Evolutionary conservation across 2,329 filamentous ascomycete genomes (phyloP).

Genomic region (Paraconiothyrium sp.): DNA sequence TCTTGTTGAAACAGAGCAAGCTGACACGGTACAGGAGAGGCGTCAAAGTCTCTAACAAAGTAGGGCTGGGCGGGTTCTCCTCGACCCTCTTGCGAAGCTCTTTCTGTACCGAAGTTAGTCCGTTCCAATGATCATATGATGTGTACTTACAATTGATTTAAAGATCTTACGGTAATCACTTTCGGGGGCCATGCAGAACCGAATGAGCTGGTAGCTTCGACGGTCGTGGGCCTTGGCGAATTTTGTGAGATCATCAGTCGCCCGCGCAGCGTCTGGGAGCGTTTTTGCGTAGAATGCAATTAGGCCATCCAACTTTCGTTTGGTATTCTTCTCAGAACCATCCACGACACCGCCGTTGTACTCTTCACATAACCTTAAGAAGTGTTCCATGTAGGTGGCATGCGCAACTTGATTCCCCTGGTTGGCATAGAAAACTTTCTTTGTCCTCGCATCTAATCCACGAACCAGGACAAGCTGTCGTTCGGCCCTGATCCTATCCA

Average conservation of each 20-base stretch:
- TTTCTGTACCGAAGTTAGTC: constrained; percentile 57
- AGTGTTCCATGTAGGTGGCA: constrained; percentile 76
- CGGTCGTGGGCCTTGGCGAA: constrained; percentile 93
- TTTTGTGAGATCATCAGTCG: constrained; percentile 81
- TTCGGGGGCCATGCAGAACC: constrained; percentile 83
- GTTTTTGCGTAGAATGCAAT: constrained; percentile 77
- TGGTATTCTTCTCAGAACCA: constrained; percentile 71
- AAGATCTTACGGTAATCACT: constrained; percentile 92
- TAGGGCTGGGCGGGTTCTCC: constrained; percentile 67
- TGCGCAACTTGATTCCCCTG: constrained; percentile 80
- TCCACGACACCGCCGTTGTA: constrained; percentile 89
- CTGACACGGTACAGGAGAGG: constrained; percentile 85
- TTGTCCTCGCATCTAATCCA: constrained; percentile 78
- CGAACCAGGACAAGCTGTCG: constrained; percentile 84
- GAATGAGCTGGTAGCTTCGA: constrained; percentile 86
- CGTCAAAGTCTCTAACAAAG: constrained; percentile 79
- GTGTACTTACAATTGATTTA: constrained; percentile 70
- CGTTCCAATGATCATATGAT: background rate
- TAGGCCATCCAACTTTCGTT: constrained; percentile 75
- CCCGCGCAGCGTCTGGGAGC: constrained; percentile 78
- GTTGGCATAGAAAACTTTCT: constrained; percentile 87
- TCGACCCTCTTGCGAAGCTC: constrained; percentile 87
- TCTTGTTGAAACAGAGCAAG: constrained; percentile 90
- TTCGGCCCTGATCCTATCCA: constrained; percentile 82
- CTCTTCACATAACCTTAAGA: constrained; percentile 84